Evolutionary conservation across 2,329 filamentous ascomycete species (phyloP).

Genomic region (Exserohilum rostratum): DNA sequence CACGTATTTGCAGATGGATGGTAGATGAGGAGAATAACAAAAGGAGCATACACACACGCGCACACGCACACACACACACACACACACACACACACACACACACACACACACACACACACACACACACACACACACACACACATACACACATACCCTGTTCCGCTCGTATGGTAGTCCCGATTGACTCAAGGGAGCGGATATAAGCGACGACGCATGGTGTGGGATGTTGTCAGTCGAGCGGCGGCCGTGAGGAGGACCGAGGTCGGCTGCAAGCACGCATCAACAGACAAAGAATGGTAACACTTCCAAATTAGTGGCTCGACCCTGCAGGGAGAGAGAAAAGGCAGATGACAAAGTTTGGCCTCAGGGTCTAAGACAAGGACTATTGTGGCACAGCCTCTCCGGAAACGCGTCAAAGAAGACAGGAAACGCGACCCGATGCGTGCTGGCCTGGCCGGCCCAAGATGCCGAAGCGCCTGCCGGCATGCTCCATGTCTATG

Average conservation of each 20-base stretch:
- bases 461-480: slow-evolving; percentile 7
- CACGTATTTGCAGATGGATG: background rate
- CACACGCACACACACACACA: no score
- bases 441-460: background rate
- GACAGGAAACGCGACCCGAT: slow-evolving; percentile 13
- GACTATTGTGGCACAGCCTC: slow-evolving; percentile 37
- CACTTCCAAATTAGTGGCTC: slow-evolving; percentile 21
- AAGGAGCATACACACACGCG: background rate
- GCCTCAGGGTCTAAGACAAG: slow-evolving; percentile 43
- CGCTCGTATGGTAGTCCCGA: slow-evolving; percentile 3
- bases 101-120: no score
- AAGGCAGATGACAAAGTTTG: slow-evolving; percentile 41
- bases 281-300: slow-evolving; percentile 18
- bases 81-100: no score
- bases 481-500: background rate
- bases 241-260: slow-evolving; percentile 6
- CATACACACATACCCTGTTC: no score
- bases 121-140: no score
- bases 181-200: slow-evolving; percentile 3
- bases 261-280: slow-evolving; percentile 10
- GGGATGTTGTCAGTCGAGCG: no score
- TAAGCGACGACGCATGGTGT: slow-evolving; percentile 1
- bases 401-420: slow-evolving; percentile 31
- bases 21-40: background rate
- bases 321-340: slow-evolving; percentile 35